These are phyloP conservation scores for Fusarium sp. DNA, from an alignment of 2,329 filamentous ascomycete genomes.

Conservation along the genomic window DNA sequence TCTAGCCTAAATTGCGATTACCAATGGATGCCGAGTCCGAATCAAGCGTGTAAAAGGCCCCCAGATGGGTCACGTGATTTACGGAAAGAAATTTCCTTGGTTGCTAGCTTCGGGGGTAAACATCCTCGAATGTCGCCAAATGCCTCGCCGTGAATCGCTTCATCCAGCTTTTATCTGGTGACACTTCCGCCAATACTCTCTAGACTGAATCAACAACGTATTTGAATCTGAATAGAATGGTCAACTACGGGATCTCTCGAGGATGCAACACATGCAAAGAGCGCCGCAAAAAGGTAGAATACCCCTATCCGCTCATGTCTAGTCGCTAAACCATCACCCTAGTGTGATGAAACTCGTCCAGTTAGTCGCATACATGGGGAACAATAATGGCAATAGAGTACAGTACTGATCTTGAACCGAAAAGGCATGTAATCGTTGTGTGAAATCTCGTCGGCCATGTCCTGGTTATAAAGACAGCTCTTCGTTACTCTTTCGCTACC, in stretches of 20 bases:
- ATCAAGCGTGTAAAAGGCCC: not conserved
- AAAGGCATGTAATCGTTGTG: constrained; percentile 19
- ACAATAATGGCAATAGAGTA: not conserved
- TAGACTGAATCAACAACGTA: too few species aligned
- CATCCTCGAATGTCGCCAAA: not conserved
- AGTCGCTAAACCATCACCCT: not conserved
- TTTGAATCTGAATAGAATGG: not conserved
- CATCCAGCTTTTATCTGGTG: too few species aligned
- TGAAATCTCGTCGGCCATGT: constrained; percentile 6
- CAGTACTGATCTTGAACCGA: not conserved
- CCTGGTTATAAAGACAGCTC: constrained; percentile 17
- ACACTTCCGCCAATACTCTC: too few species aligned
- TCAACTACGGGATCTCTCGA: constrained; percentile 18
- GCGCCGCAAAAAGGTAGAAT: constrained; percentile 22
- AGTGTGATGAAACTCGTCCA: constrained; percentile 31
- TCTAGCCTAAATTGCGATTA: not conserved
- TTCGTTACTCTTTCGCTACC: constrained; percentile 16
- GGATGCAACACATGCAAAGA: constrained; percentile 20
- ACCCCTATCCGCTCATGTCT: too few species aligned
- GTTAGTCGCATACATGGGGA: constrained; percentile 2
- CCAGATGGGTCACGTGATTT: not conserved
- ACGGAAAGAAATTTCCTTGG: not conserved
- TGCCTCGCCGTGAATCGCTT: not conserved
- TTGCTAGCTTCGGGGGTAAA: too few species aligned
- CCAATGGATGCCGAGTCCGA: not conserved